Base-by-base conservation (phyloP, 306 rosid species). In the Trichosanthes cucumerina region DNA sequence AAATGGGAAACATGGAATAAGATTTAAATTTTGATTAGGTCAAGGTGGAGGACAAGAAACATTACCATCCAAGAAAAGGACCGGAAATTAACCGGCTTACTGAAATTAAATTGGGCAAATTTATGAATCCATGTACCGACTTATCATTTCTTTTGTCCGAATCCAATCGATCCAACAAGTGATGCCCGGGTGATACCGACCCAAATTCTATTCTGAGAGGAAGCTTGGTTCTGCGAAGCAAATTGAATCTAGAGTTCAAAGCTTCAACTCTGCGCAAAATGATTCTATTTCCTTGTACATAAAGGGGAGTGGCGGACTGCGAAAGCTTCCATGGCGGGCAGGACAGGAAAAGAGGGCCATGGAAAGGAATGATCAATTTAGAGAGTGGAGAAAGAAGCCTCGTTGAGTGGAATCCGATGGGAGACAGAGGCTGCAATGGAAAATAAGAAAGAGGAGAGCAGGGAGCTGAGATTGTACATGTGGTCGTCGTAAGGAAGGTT, bases 301-400 rank as follows among this genome's bases (percentile, higher is more conserved):
- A 81, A 39, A 94, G 90, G 57, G 96, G 97, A 4, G 98, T 90
- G 49, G 98, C 94, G 79, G 98, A 89, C 80, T 94, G 96, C 16
- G 92, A 92, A 58, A 94, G 95, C 84, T 92, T 94, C 96, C 98
- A 94, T 0, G 96, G 98, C 1, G 96, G 97, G 9, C 57, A 85
- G 62, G 86, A 83, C 31, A 94, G 90, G 83, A 94, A 92, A 75
- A 92, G 96, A 43, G 96, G 98, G 1, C 95, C 92, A 9, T 84
- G 91, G 31, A 82, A 73, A 12, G 87, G 86, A 1, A 72, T 19
- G 41, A 86, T 44, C 87, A 88, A 90, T 39, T 79, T 85, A 76
- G 91, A 83, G 36, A 88, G 43, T 3, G 86, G 90, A 60, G 88
- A 83, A 31, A 88, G 81, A 47, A 89, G 80, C 79, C 83, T 62